Evolutionary conservation across 805 yeast genomes (phyloP).

Genomic region (Lachancea mirantina): DNA sequence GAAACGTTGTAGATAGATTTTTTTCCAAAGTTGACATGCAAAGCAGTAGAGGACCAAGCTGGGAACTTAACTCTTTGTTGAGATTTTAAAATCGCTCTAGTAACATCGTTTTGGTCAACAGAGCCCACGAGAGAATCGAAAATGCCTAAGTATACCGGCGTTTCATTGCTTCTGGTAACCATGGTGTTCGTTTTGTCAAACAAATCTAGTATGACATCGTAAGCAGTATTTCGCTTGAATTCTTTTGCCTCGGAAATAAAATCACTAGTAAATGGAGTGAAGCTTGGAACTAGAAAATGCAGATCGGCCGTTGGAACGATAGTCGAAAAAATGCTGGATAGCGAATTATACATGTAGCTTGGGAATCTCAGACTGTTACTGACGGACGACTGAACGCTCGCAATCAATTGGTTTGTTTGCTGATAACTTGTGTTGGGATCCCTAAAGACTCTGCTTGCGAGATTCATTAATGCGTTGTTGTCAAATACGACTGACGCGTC

Average conservation of each 20-base stretch:
- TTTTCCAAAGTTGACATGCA: constrained; percentile 70
- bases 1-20: constrained; percentile 50
- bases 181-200: constrained; percentile 71
- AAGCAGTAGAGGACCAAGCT: constrained; percentile 77
- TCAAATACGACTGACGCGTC: constrained; percentile 89
- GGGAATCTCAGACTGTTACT: constrained; percentile 90
- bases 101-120: constrained; percentile 62
- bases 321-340: constrained; percentile 73
- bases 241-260: constrained; percentile 52
- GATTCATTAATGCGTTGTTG: constrained; percentile 70
- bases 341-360: constrained; percentile 79
- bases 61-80: constrained; percentile 67
- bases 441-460: constrained; percentile 58
- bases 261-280: constrained; percentile 70
- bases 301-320: constrained; percentile 80
- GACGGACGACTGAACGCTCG: constrained; percentile 75
- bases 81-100: constrained; percentile 56
- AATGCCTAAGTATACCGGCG: constrained; percentile 55
- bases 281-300: constrained; percentile 67
- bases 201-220: constrained; percentile 78
- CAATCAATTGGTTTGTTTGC: constrained; percentile 77
- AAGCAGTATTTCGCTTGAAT: constrained; percentile 65
- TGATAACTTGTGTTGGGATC: constrained; percentile 57
- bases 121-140: constrained; percentile 61
- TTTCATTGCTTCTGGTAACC: constrained; percentile 43